Conservation (phyloP, 2,329 filamentous ascomycete species). For the Cladosporium austrohemisphaericum region DNA sequence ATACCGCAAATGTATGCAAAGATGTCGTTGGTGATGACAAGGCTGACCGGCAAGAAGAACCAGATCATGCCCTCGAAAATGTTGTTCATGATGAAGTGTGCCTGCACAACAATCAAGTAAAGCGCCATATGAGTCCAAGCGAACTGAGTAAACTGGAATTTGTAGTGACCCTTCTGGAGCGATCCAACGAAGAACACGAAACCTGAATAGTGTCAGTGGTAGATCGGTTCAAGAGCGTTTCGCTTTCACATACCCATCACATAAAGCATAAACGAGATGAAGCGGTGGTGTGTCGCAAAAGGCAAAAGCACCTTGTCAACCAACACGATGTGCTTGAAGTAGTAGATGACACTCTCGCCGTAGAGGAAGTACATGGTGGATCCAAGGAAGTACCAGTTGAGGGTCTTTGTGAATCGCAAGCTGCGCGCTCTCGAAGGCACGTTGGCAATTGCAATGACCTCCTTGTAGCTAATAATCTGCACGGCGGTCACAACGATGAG, state of each 20-base stretch:
- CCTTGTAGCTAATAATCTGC: conserved; percentile 97
- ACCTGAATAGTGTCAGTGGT: conserved; percentile 49
- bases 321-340: conserved; percentile 97
- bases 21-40: conserved; percentile 98
- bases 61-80: conserved; percentile 99
- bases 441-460: conserved; percentile 96
- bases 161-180: conserved; percentile 91
- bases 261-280: conserved; percentile 98
- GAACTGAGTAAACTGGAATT: conserved; percentile 98
- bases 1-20: conserved; percentile 98
- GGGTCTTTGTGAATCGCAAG: conserved; percentile 86
- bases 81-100: conserved; percentile 99
- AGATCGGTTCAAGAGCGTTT: background rate
- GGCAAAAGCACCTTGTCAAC: conserved; percentile 91
- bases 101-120: conserved; percentile 94
- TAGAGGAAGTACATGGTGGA: conserved; percentile 99
- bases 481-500: conserved; percentile 88
- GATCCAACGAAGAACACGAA: conserved; percentile 98
- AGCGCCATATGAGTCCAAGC: conserved; percentile 99
- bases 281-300: conserved; percentile 92
- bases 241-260: conserved; percentile 72
- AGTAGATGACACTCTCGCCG: conserved; percentile 98
- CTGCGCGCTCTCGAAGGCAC: conserved; percentile 88
- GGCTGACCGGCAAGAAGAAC: conserved; percentile 93
- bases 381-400: conserved; percentile 99